Conservation (phyloP, 2,329 filamentous ascomycete species). For the Diaporthe australafricana region DNA sequence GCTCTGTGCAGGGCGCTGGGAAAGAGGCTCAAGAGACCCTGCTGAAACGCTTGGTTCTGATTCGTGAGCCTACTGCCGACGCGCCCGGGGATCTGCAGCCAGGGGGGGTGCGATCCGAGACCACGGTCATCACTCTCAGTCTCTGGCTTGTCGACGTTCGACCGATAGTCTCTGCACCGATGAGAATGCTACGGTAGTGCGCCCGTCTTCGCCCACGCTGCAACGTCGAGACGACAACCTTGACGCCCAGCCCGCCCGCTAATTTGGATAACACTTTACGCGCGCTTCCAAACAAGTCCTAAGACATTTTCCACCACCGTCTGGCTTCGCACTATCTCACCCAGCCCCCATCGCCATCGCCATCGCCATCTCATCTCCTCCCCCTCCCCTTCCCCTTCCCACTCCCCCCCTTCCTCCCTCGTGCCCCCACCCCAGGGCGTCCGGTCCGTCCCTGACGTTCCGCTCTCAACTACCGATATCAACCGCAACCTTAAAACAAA, state of each 20-base stretch:
- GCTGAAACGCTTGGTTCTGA: slow-evolving; percentile 28
- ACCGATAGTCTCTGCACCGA: background rate
- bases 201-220: background rate
- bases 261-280: background rate
- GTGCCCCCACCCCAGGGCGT: slow-evolving; percentile 15
- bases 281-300: background rate
- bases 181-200: background rate
- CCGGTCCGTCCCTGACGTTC: slow-evolving; percentile 23
- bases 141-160: background rate
- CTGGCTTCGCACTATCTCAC: slow-evolving; percentile 5
- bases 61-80: slow-evolving; percentile 14
- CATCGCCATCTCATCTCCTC: slow-evolving; percentile 13
- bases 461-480: slow-evolving; percentile 16
- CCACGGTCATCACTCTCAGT: background rate
- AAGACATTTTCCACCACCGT: slow-evolving; percentile 17
- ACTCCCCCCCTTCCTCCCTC: background rate
- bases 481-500: slow-evolving; percentile 27
- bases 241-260: slow-evolving; percentile 11
- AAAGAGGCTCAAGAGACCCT: slow-evolving; percentile 27
- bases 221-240: slow-evolving; percentile 18
- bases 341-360: background rate
- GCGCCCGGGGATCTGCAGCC: slow-evolving; percentile 20
- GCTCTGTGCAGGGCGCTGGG: slow-evolving; percentile 2
- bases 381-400: background rate
- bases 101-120: background rate